A percentile compares a stretch with the other conserved stretches of the same genome.
Evolutionary conservation across 176 grass and related monocot genomes (phyloP).

Genomic region (Oryza glaberrima): DNA sequence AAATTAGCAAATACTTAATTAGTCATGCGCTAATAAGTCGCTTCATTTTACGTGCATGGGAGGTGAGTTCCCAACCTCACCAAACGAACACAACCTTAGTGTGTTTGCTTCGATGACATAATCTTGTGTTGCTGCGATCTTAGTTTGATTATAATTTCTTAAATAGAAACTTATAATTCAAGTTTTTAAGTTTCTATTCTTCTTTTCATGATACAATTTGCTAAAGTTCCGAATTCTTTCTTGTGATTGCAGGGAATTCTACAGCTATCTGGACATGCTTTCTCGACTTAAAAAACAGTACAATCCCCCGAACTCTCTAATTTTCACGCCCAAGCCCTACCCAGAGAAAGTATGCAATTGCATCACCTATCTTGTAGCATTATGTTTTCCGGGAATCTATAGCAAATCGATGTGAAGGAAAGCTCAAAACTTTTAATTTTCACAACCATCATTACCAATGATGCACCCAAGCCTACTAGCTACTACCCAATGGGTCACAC

Average conservation of each 20-base stretch:
- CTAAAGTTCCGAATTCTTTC: not conserved
- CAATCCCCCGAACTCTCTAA: not conserved
- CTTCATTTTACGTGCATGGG: too few species aligned
- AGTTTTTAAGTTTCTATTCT: not conserved
- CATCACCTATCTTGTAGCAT: too few species aligned
- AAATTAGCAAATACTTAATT: too few species aligned
- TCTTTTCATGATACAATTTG: not conserved
- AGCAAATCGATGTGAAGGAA: conserved; percentile 12
- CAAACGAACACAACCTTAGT: too few species aligned
- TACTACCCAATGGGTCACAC: too few species aligned
- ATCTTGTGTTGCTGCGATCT: too few species aligned
- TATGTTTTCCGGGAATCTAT: not conserved
- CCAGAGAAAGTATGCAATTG: too few species aligned
- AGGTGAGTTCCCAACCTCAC: too few species aligned
- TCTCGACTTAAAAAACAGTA: not conserved
- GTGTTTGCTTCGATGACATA: too few species aligned
- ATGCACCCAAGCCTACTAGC: too few species aligned
- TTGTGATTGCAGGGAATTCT: conserved; percentile 13
- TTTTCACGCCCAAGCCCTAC: not conserved
- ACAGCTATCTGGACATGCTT: not conserved
- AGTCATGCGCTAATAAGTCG: too few species aligned
- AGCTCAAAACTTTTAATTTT: not conserved
- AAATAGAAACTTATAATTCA: not conserved
- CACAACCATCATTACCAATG: not conserved
- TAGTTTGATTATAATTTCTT: not conserved